Conservation (phyloP, 2,329 filamentous ascomycete genomes). For the Aspergillus pseudoterreus region DNA sequence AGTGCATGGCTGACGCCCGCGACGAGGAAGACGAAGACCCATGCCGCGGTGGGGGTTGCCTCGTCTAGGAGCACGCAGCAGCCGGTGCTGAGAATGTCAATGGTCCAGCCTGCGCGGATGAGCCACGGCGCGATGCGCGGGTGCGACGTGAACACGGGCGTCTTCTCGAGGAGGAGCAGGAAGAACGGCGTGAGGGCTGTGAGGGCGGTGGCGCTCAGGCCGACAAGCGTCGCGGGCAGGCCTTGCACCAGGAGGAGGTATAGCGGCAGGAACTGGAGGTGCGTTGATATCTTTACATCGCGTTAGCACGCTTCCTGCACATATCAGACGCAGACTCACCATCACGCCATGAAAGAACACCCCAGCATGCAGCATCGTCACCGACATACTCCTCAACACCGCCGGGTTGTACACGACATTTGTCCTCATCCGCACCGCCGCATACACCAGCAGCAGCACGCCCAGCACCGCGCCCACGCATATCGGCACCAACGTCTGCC, state of each 20-base stretch:
- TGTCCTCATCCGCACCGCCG: constrained; percentile 26
- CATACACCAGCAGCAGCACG: constrained; percentile 32
- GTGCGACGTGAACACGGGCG: constrained; percentile 4
- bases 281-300: constrained; percentile 34
- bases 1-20: constrained; percentile 43
- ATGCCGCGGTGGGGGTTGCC: constrained; percentile 30
- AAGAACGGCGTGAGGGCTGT: constrained; percentile 24
- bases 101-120: constrained; percentile 41
- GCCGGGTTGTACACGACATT: constrained; percentile 36
- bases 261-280: constrained; percentile 42
- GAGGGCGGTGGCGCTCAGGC: constrained; percentile 37
- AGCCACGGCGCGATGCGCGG: constrained; percentile 34
- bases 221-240: constrained; percentile 31
- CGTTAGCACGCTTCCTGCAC: not conserved
- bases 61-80: constrained; percentile 36
- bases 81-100: constrained; percentile 35
- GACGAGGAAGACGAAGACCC: constrained; percentile 36
- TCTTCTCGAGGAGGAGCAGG: constrained; percentile 15
- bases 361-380: constrained; percentile 38
- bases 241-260: constrained; percentile 38
- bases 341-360: constrained; percentile 43
- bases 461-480: constrained; percentile 30
- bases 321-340: constrained; percentile 23
- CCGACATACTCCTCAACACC: constrained; percentile 35
- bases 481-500: constrained; percentile 39